Evolutionary conservation across 2,329 filamentous ascomycete species (phyloP).

Genomic region (Pseudocercospora vitis): DNA sequence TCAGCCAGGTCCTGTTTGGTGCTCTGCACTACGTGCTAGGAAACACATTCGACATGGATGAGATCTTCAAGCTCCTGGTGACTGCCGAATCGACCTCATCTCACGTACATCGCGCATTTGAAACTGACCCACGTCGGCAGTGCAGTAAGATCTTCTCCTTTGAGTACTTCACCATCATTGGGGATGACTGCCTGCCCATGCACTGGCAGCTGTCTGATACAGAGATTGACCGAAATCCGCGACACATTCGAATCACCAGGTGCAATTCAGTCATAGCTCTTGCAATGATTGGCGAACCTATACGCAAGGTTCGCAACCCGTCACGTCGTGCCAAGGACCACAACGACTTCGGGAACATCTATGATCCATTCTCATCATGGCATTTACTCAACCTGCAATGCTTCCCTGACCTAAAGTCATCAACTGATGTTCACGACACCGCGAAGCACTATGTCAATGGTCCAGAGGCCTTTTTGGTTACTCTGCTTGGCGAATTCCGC

Average conservation of each 20-base stretch:
- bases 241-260: slow-evolving; percentile 60
- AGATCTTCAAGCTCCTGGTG: slow-evolving; percentile 58
- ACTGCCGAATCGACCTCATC: slow-evolving; percentile 46
- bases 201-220: slow-evolving; percentile 59
- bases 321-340: slow-evolving; percentile 48
- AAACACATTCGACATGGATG: slow-evolving; percentile 62
- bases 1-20: slow-evolving; percentile 60
- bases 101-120: slow-evolving; percentile 49
- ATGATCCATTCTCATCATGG: slow-evolving; percentile 61
- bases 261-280: slow-evolving; percentile 62
- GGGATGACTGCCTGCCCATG: slow-evolving; percentile 56
- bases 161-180: slow-evolving; percentile 64
- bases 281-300: slow-evolving; percentile 55
- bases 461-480: slow-evolving; percentile 61
- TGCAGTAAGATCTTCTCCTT: slow-evolving; percentile 63
- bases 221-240: slow-evolving; percentile 41
- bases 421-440: slow-evolving; percentile 56
- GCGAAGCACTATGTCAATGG: slow-evolving; percentile 60
- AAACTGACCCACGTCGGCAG: slow-evolving; percentile 49
- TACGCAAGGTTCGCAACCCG: slow-evolving; percentile 52
- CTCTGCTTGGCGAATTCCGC: slow-evolving; percentile 59
- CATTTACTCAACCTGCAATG: slow-evolving; percentile 61
- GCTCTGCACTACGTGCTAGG: slow-evolving; percentile 60
- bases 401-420: slow-evolving; percentile 60
- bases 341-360: slow-evolving; percentile 53